Conservation (phyloP, 1,284 basidiomycete species). For the Heterobasidion occidentale region DNA sequence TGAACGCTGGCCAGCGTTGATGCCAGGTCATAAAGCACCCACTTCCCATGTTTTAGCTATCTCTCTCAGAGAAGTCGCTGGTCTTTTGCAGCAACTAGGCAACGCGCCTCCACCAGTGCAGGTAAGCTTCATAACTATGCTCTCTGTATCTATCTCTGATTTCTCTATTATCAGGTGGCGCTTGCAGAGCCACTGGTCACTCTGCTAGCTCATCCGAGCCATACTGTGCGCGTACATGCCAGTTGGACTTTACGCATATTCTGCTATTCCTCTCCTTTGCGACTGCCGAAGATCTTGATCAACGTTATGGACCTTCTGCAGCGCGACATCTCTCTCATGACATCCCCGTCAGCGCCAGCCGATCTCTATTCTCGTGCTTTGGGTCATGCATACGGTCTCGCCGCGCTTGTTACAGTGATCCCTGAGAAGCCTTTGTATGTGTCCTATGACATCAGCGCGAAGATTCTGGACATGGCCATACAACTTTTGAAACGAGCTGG, state of each 20-base stretch:
- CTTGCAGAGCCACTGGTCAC: conserved; percentile 82
- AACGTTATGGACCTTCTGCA: conserved; percentile 74
- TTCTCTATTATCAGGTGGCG: conserved; percentile 51
- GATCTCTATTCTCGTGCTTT: conserved; percentile 71
- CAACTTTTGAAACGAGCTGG: conserved; percentile 86
- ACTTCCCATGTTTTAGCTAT: conserved; percentile 67
- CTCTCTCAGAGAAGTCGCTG: conserved; percentile 79
- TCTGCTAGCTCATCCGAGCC: conserved; percentile 81
- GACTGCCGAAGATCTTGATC: conserved; percentile 74
- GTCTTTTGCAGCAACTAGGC: conserved; percentile 82
- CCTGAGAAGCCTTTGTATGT: conserved; percentile 88
- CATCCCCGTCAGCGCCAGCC: conserved; percentile 62
- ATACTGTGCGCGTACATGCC: conserved; percentile 79
- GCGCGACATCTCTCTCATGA: conserved; percentile 69
- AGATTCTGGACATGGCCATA: conserved; percentile 87
- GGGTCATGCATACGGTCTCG: conserved; percentile 86
- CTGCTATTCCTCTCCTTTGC: conserved; percentile 82
- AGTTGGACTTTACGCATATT: conserved; percentile 88
- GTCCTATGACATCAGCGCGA: conserved; percentile 88
- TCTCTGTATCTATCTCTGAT: not conserved
- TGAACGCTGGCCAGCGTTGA: conserved; percentile 88
- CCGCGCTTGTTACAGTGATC: conserved; percentile 81
- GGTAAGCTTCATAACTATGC: conserved; percentile 26
- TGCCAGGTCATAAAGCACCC: conserved; percentile 79
- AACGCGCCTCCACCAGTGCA: conserved; percentile 88